Evolutionary conservation across 306 rosid genomes (phyloP).

Genomic region (Quercus engelmannii): DNA sequence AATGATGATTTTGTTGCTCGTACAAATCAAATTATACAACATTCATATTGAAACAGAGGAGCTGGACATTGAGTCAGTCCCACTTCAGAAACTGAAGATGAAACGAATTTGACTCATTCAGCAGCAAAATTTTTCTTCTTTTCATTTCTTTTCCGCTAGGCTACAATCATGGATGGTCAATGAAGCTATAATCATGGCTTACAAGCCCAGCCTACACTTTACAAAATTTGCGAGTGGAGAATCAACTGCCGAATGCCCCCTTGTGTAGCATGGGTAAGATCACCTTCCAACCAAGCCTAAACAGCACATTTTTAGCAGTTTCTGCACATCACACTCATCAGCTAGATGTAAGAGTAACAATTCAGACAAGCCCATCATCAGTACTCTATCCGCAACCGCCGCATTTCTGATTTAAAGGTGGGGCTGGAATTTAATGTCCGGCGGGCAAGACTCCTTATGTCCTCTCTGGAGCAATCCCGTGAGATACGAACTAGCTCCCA

Average conservation of each 20-base stretch:
- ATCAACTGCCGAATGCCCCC: neutral
- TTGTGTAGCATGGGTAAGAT: neutral
- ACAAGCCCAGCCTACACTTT: constrained; percentile 36
- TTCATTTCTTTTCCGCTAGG: neutral
- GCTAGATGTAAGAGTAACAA: constrained; percentile 5
- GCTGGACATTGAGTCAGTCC: neutral
- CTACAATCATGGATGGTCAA: constrained; percentile 1
- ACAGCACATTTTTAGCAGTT: neutral
- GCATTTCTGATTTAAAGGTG: constrained; percentile 72
- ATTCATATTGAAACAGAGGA: neutral
- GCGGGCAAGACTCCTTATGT: constrained; percentile 85
- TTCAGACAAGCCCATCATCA: constrained; percentile 22
- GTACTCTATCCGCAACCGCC: constrained; percentile 69
- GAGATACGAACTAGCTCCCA: constrained; percentile 98
- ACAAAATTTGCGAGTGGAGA: constrained; percentile 39
- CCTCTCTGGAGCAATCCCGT: constrained; percentile 92
- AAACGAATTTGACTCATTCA: neutral
- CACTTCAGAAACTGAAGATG: neutral
- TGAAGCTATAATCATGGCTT: constrained; percentile 13
- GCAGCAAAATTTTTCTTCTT: neutral
- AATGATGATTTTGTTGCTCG: constrained; percentile 37
- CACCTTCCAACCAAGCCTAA: constrained; percentile 6
- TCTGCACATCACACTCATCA: constrained; percentile 20
- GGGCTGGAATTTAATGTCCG: constrained; percentile 66
- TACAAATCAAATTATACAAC: constrained; percentile 37